A percentile compares a stretch with the other conserved stretches of the same genome.
phyloP scores from a whole-genome alignment of 306 rosid species.

The Casuarina equisetifolia region DNA sequence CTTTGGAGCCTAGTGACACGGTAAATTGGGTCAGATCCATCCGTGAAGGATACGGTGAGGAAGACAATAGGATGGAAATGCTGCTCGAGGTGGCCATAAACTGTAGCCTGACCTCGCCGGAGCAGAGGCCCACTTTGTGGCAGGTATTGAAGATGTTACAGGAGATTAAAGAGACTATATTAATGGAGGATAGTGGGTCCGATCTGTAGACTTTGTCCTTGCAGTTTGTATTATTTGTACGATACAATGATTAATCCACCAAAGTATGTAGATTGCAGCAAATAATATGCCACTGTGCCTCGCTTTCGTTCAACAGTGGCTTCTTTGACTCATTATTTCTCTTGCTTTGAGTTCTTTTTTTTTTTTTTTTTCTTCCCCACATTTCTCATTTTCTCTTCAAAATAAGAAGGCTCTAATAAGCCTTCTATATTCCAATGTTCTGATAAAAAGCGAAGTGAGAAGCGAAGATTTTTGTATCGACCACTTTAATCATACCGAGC shows the following conservation, averaged over 20 bases:
- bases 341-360: no score
- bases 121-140: constrained; percentile 97
- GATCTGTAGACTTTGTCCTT: constrained; percentile 35
- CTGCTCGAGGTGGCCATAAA: constrained; percentile 72
- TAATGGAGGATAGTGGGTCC: constrained; percentile 53
- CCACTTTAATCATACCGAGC: no score
- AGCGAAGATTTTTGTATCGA: no score
- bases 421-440: no score
- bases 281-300: background rate
- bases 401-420: no score
- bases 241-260: background rate
- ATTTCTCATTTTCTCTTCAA: no score
- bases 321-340: background rate
- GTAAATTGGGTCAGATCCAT: constrained; percentile 61
- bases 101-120: constrained; percentile 70
- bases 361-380: no score
- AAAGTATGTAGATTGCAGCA: background rate
- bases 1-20: constrained; percentile 52
- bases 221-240: background rate
- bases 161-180: constrained; percentile 69
- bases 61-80: constrained; percentile 65
- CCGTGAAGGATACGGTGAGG: constrained; percentile 58
- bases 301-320: constrained; percentile 3
- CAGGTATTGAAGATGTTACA: constrained; percentile 94
- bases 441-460: no score